phyloP scores from a whole-genome alignment of 2,329 filamentous ascomycete genomes.

The Akanthomyces dipterigenus region DNA sequence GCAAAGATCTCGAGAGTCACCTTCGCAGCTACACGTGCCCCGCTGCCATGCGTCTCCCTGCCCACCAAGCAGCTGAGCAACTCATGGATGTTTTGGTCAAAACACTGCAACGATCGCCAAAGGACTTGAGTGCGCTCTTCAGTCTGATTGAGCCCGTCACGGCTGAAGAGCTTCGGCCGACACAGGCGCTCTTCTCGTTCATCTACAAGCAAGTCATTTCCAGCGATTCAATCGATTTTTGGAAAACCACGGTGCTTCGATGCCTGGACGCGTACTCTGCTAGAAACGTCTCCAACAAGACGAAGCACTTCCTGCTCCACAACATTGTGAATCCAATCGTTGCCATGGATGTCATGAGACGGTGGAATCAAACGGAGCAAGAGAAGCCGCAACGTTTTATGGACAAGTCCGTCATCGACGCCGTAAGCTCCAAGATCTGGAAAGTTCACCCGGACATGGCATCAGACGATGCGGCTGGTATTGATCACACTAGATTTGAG shows the following conservation, averaged over 20 bases:
- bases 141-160: slow-evolving; percentile 78
- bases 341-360: slow-evolving; percentile 88
- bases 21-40: slow-evolving; percentile 65
- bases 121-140: slow-evolving; percentile 78
- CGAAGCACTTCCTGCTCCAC: slow-evolving; percentile 87
- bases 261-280: slow-evolving; percentile 83
- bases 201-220: slow-evolving; percentile 81
- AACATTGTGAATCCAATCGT: slow-evolving; percentile 94
- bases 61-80: slow-evolving; percentile 83
- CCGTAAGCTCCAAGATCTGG: slow-evolving; percentile 90
- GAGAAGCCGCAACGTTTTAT: slow-evolving; percentile 63
- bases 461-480: slow-evolving; percentile 75
- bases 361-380: slow-evolving; percentile 57
- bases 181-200: slow-evolving; percentile 69
- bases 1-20: slow-evolving; percentile 71
- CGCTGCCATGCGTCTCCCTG: slow-evolving; percentile 68
- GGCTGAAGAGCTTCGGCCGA: slow-evolving; percentile 70
- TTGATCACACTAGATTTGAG: slow-evolving; percentile 95
- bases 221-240: slow-evolving; percentile 78
- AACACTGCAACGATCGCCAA: slow-evolving; percentile 66
- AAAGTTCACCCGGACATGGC: slow-evolving; percentile 77
- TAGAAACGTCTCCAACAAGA: slow-evolving; percentile 73
- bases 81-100: slow-evolving; percentile 78
- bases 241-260: slow-evolving; percentile 72
- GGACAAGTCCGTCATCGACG: slow-evolving; percentile 80